Evolutionary conservation across 73 alveolate species (phyloP), one percentile per base, ranked within the genome.

Genomic region (Symbiodinium natans): DNA sequence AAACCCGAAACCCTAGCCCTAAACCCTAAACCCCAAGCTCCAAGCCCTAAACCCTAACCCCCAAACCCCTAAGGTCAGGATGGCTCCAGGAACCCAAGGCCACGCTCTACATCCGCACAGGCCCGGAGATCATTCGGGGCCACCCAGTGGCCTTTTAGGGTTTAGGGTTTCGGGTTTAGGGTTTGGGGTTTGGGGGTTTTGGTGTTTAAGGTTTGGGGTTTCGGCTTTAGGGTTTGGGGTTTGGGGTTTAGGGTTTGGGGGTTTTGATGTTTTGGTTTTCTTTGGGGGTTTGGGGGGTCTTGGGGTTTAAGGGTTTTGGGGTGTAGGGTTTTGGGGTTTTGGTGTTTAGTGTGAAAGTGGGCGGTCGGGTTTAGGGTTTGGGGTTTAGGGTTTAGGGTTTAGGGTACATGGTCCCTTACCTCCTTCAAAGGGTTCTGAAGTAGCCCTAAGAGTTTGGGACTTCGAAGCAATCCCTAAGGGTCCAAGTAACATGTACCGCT

Each of bases 21-120:
- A 19, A 46, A 46, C 59, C 59, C n/a, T n/a, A n/a, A n/a, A n/a
- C n/a, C 56, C 56, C 56, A 8, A 43, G 11, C n/a, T 23, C 19
- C 19, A 48, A 48, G 19, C 63, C 63, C 63, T 48, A 5, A 48
- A 48, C 63, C 63, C 63, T 23, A 1, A 1, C 63, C 63, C 68
- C 68, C 17, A 3, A 52, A 52, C 25, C 68, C 68, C 68, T 52
- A 52, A 85, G 93, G 93, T 85, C 93, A 15, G 93, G 93, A 9
- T 40, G 82, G 39, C 40, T 85, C 46, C 93, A 85, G 29, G 93
- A 85, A 48, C 93, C 93, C 31, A 73, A 74, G 13, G 93, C 93
- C 46, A 85, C 93, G 36, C 54, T 85, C 82, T 85, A 85, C 82
- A 85, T 85, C 93, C 93, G 93, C 82, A 85, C 93, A 85, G 93